Base-by-base conservation (phyloP, 2,329 filamentous ascomycete species). In the Chaetomiaceae sp. region DNA sequence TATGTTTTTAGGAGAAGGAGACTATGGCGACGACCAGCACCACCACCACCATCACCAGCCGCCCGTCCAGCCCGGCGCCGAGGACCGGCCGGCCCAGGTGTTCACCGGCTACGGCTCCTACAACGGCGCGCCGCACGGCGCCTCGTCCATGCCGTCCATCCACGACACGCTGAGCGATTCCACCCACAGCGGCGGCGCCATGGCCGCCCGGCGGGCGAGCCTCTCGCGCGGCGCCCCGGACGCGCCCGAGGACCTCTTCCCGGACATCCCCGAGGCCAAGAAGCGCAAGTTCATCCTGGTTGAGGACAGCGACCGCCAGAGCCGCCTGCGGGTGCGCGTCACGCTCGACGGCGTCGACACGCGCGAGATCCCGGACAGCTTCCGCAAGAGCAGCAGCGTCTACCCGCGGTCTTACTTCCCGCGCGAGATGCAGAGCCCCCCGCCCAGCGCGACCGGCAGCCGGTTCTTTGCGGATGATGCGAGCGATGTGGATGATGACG, bases 261-360 rank as follows among this genome's bases (percentile, higher is more conserved):
- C 90, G 45, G 87, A 94, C 61, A 81, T 96, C 48, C 91, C 91
- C 1, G 90, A 94, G 65, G 85, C 87, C 48, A 96, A 95, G 74
- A 89, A 90, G 66, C 87, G 92, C 67, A 97, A 96, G 71, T 97
- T 97, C 71, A 96, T 97, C 62, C 82, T 97, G 9, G 91, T 97
- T 25, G 91, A 96, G 61, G 92, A 97, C 69, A 85, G 83, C 48
- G 87, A 91, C 58, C 86, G 89, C 33, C 87, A 87, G 48, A 86
- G 83, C 47, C 83, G 91, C 38, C 85, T 96, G 1, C 85, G 92
- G 15, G 91, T 97, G 42, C 87, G 91, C 57, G 91, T 96, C 47
- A 94, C 88, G 59, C 83, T 99, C n/a, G 90, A 96, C 66, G 85
- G 86, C 40, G 91, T 96, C 63, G 88, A 96, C 68, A 95, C 94